Conservation (phyloP, 495 filamentous ascomycete genomes). For the Aspergillus ellipticus region DNA sequence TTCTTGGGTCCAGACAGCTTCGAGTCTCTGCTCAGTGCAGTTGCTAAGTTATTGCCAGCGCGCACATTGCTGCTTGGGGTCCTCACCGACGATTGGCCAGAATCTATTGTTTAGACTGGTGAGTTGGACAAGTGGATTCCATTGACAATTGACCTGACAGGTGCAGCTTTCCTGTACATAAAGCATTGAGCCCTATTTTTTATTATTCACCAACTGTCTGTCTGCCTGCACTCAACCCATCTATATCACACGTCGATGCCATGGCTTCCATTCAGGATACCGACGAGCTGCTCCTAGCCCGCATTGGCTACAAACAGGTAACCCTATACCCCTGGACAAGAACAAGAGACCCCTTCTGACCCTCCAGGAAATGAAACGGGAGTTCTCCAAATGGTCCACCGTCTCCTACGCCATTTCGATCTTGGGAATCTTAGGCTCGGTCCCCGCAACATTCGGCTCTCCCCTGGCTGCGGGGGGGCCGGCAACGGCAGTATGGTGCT, state of each 20-base stretch:
- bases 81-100: no score
- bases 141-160: no score
- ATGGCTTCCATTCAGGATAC: slow-evolving; percentile 57
- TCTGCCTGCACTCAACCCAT: neutral
- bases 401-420: slow-evolving; percentile 73
- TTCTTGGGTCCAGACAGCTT: no score
- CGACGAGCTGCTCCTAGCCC: slow-evolving; percentile 61
- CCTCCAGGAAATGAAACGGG: slow-evolving; percentile 54
- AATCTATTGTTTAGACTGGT: no score
- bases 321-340: neutral
- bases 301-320: slow-evolving; percentile 69
- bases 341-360: neutral
- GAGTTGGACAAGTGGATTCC: no score
- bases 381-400: slow-evolving; percentile 73
- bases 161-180: no score
- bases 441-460: slow-evolving; percentile 63
- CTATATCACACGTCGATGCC: neutral
- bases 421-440: slow-evolving; percentile 64
- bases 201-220: no score
- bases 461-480: slow-evolving; percentile 65
- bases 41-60: no score
- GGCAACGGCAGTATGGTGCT: slow-evolving; percentile 68
- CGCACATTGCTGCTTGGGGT: no score
- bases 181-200: no score
- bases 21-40: no score